These are phyloP conservation scores for Azolla pinnata DNA, from an alignment of 75 land plant species.

Conservation along the genomic window DNA sequence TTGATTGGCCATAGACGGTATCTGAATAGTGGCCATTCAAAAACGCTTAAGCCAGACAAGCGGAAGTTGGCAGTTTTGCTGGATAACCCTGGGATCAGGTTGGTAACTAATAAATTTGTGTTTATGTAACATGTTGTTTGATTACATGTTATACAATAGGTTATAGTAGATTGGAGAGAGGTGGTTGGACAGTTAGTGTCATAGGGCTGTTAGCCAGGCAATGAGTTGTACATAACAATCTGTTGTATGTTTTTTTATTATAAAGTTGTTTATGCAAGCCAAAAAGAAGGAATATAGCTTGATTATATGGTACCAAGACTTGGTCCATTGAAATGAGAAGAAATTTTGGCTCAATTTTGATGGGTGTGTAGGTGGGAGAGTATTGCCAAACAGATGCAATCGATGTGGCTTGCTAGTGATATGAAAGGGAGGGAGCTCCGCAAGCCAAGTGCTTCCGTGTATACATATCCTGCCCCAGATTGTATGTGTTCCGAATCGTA, in stretches of 20 bases:
- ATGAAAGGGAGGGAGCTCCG: slow-evolving; percentile 52
- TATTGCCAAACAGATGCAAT: slow-evolving; percentile 55
- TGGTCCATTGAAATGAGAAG: too few relatives aligned
- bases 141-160: neutral
- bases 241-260: too few relatives aligned
- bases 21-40: slow-evolving; percentile 78
- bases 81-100: slow-evolving; percentile 57
- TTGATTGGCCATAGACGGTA: slow-evolving; percentile 91
- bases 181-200: too few relatives aligned
- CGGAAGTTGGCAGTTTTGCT: slow-evolving; percentile 73
- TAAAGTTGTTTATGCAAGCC: too few relatives aligned
- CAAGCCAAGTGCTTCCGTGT: slow-evolving; percentile 66
- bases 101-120: too few relatives aligned
- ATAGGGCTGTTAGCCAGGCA: too few relatives aligned
- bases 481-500: slow-evolving; percentile 55
- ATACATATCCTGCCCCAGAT: slow-evolving; percentile 90
- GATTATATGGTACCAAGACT: too few relatives aligned
- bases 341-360: too few relatives aligned
- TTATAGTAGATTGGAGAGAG: neutral
- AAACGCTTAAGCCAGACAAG: slow-evolving; percentile 89
- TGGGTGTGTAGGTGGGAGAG: slow-evolving; percentile 74
- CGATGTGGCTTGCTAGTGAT: slow-evolving; percentile 73
- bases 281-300: too few relatives aligned
- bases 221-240: too few relatives aligned
- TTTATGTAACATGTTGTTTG: neutral